Evolutionary conservation across 73 alveolate species (phyloP), one percentile per base, ranked within the genome.

Genomic region (Effrenium voratum): DNA sequence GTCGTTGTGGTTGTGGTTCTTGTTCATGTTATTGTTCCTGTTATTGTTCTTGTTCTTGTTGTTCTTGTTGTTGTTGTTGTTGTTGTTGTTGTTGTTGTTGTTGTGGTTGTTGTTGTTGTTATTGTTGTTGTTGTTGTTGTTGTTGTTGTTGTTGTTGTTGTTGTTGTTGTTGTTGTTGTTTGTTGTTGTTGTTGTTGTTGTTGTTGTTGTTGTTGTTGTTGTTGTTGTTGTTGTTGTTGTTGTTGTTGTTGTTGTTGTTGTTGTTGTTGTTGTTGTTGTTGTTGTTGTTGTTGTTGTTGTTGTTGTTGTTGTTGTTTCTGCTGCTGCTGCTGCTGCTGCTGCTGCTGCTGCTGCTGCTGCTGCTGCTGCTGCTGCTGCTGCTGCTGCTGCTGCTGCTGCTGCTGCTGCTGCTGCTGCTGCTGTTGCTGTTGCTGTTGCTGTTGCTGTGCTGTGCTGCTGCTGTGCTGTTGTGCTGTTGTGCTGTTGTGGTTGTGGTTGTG

Each of bases 351-450:
- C 41, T 66, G 40, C 41, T 66, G 40, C 41, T 66, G 40, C 41
- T 66, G 40, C 41, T 66, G 43, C 41, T 66, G 80, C 41, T 66
- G 80, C 41, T 66, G 80, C 41, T 66, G 80, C 41, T 66, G 80
- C 41, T 66, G 80, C 41, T 66, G 80, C 80, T 66, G 80, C 80
- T 66, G 80, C 80, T 66, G 80, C 80, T 66, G 80, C 80, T 66
- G 80, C 80, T 66, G 80, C 80, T 66, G 80, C 80, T 66, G 80
- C 80, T 12, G 80, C 80, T 66, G 80, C 80, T 66, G 80, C 80
- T 66, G 80, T 36, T 28, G 80, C 80, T 66, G 80, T 36, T 66
- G 80, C 80, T 66, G 80, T 36, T 66, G 80, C 80, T 66, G 80
- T 36, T 66, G 43, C 80, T 66, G 80, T 28, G 28, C 40, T n/a